These are phyloP conservation scores for Enterospora canceri DNA, from an alignment of 371 early-diverging fungal genomes.

Conservation along the genomic window DNA sequence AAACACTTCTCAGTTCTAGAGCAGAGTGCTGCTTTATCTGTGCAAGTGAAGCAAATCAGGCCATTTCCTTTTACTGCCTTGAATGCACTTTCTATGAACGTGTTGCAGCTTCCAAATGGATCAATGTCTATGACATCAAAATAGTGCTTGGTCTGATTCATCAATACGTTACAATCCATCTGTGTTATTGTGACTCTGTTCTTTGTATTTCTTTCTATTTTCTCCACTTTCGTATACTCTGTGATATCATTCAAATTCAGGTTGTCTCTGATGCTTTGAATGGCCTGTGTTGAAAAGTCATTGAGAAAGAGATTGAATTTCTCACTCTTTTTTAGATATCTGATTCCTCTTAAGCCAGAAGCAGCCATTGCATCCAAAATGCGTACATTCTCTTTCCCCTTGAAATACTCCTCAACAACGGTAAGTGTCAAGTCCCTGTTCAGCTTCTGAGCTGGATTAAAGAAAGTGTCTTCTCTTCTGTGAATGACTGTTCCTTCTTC, in stretches of 20 bases:
- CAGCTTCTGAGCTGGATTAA: constrained; percentile 91
- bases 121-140: constrained; percentile 63
- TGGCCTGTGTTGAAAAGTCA: constrained; percentile 76
- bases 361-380: constrained; percentile 92
- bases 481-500: constrained; percentile 29
- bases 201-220: neutral
- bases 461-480: constrained; percentile 66
- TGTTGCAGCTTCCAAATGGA: constrained; percentile 92
- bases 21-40: constrained; percentile 88
- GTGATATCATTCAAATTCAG: constrained; percentile 65
- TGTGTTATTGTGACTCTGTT: constrained; percentile 35
- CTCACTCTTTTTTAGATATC: constrained; percentile 85
- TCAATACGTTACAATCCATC: constrained; percentile 52
- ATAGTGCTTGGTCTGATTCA: constrained; percentile 34
- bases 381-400: constrained; percentile 58
- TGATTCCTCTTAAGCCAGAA: constrained; percentile 85
- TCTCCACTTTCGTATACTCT: constrained; percentile 55
- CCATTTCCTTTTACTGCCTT: constrained; percentile 79
- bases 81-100: constrained; percentile 85
- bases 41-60: constrained; percentile 90
- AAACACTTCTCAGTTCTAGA: constrained; percentile 64
- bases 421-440: constrained; percentile 70
- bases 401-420: constrained; percentile 45
- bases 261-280: constrained; percentile 74
- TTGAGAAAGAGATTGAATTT: constrained; percentile 73